Base-by-base conservation (phyloP, 768 basidiomycete species). In the Suillus weaverae region DNA sequence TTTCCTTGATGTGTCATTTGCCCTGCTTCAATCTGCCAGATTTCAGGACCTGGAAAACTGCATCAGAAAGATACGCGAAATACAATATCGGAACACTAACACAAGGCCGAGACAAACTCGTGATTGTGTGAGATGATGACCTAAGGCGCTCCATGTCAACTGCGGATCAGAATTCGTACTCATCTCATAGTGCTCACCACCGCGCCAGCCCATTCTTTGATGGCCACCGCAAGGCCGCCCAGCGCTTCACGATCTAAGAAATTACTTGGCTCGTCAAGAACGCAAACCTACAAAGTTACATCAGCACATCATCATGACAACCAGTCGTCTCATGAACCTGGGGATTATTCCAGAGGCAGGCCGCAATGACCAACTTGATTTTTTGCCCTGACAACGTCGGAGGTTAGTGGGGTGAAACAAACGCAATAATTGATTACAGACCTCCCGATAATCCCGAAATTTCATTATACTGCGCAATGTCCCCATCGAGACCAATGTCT, bases 401-500 rank as follows among this genome's bases (percentile, higher is more conserved):
- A 30, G 20, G 53, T 44, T 20, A 53, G 51, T 67, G 20, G 22
- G 35, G 10, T 57, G 30, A 39, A 57, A 39, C 26, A 41, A 39
- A 30, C 41, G 26, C 56, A 59, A 51, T 46, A 53, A 61, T 26
- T 66, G n/a, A 64, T 46, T 20, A 67, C 81, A 73, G 7, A 89
- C 95, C 96, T 77, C 97, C 97, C 20, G 94, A 96, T 53, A 98
- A 81, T 44, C 97, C 96, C 41, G 87, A 86, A 73, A 98, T 95
- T 79, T 99, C 96, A 73, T 97, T 97, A 79, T 99, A 98, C 78
- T 97, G 94, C 13, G 96, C 96, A 66, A 98, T 98, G 80, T 98
- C 94, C 50, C 96, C 96, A 79, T 98, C 94, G 44, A 99, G 83
- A 41, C 96, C 97, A 69, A 99, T 94, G 69, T 95, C 95, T 77